A percentile compares a stretch with the other conserved stretches of the same genome.
phyloP scores from a whole-genome alignment of 1,284 basidiomycete species.

The Megacollybia platyphylla region DNA sequence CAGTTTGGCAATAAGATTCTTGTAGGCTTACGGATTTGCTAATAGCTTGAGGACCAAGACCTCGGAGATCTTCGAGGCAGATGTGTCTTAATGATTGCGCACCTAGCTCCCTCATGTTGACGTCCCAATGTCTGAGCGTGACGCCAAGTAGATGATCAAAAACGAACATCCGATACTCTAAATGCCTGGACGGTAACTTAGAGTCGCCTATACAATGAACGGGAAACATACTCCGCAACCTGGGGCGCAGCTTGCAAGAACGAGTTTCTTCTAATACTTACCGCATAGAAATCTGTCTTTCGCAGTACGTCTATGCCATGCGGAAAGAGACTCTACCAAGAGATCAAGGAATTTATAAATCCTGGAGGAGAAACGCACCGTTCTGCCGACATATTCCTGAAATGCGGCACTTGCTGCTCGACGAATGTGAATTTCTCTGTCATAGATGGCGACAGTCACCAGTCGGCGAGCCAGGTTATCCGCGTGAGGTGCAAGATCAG shows the following conservation, averaged over 20 bases:
- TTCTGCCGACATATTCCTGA: conserved; percentile 92
- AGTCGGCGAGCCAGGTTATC: conserved; percentile 57
- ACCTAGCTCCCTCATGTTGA: conserved; percentile 68
- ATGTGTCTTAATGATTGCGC: conserved; percentile 66
- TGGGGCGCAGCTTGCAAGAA: conserved; percentile 77
- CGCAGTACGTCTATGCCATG: conserved; percentile 89
- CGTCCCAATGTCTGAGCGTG: conserved; percentile 86
- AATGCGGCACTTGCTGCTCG: conserved; percentile 95
- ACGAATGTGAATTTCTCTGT: conserved; percentile 92
- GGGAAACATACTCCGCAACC: conserved; percentile 62
- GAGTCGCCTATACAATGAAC: conserved; percentile 4
- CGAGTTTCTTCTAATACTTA: conserved; percentile 76
- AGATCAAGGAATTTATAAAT: conserved; percentile 2
- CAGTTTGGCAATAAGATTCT: conserved; percentile 5
- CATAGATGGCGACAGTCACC: conserved; percentile 73
- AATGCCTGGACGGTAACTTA: conserved; percentile 28
- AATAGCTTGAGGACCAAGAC: conserved; percentile 37
- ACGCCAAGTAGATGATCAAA: conserved; percentile 68
- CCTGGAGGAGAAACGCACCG: conserved; percentile 38
- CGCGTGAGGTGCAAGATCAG: conserved; percentile 53
- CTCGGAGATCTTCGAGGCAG: conserved; percentile 45
- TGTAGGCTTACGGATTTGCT: conserved; percentile 32
- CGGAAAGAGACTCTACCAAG: conserved; percentile 66
- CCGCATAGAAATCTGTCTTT: conserved; percentile 91
- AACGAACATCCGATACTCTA: conserved; percentile 61